Evolutionary conservation across 805 yeast genomes (phyloP), one percentile per base, ranked within the genome.

Genomic region (Pichia nakasei): DNA sequence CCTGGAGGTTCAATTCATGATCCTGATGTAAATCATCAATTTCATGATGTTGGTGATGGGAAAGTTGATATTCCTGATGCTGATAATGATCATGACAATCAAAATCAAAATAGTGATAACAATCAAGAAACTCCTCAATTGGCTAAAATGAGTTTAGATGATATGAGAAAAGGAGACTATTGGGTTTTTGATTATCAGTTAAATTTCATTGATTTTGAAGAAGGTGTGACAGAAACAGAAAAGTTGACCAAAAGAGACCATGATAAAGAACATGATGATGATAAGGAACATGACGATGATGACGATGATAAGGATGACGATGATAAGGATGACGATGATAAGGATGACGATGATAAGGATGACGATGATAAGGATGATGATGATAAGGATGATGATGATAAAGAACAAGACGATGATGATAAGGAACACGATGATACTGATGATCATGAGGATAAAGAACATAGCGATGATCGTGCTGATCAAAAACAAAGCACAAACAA

Each of bases 121-220:
- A n/a, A 32, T 32, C 19, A 32, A 17, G 20, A 32, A 17, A 9
- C 2, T 9, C 21, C 11, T 18, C 20, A 37, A 12, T 32, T 42
- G 4, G 49, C 49, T 34, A 48, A 48, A 38, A 49, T 65, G 52
- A 49, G 56, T 12, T 38, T 66, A 19, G 45, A 50, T 5, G 65
- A 57, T 22, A 52, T 52, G 44, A 49, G 66, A 38, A 42, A 41
- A 46, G 70, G 68, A 0, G 22, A 43, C 7, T 65, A 54, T 39
- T 57, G 56, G 43, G 59, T 56, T 3, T 58, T 53, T 46, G 52
- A 52, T 3, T 51, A 51, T 21, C 43, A 45, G 26, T 45, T 45
- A 56, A 35, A 51, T 9, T 60, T 63, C 39, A 43, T 63, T n/a
- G 53, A 58, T 17, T 45, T 46, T 59, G 38, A 42, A 15, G 31